Conservation (phyloP, 1,139 yeast species). For the Entelexis paramagnoliae region DNA sequence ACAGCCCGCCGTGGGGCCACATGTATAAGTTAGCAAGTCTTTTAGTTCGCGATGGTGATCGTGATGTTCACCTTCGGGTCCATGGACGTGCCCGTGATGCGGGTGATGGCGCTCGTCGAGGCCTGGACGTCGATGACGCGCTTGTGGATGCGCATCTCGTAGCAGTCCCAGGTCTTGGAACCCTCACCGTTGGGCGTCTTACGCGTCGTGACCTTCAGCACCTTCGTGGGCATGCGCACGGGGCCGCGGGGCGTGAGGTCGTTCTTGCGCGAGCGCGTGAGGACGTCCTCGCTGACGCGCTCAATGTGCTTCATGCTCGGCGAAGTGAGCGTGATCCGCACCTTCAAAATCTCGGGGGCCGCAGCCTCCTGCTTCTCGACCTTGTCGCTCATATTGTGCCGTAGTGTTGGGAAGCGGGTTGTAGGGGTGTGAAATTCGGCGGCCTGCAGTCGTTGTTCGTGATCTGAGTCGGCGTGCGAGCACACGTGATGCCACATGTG, state of each 20-base stretch:
- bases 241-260: slow-evolving; percentile 83
- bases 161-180: slow-evolving; percentile 99
- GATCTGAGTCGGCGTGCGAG: slow-evolving; percentile 6
- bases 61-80: slow-evolving; percentile 41
- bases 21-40: slow-evolving; percentile 5
- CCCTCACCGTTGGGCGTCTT: slow-evolving; percentile 99
- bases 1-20: background rate
- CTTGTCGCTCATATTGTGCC: slow-evolving; percentile 25
- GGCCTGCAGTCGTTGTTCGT: background rate
- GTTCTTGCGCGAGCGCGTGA: slow-evolving; percentile 75
- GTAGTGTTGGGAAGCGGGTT: slow-evolving; percentile 9
- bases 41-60: slow-evolving; percentile 37
- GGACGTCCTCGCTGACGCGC: slow-evolving; percentile 80
- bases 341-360: slow-evolving; percentile 75
- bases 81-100: slow-evolving; percentile 86
- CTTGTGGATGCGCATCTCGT: slow-evolving; percentile 99
- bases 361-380: slow-evolving; percentile 68
- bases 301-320: slow-evolving; percentile 98
- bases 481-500: background rate
- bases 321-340: slow-evolving; percentile 98
- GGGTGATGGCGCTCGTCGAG: slow-evolving; percentile 87
- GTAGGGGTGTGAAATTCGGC: slow-evolving; percentile 8
- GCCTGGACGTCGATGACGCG: slow-evolving; percentile 98
- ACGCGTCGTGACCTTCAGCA: slow-evolving; percentile 97
- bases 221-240: slow-evolving; percentile 99